Conservation (phyloP, 2,329 filamentous ascomycete genomes). For the Aspergillus sp. region DNA sequence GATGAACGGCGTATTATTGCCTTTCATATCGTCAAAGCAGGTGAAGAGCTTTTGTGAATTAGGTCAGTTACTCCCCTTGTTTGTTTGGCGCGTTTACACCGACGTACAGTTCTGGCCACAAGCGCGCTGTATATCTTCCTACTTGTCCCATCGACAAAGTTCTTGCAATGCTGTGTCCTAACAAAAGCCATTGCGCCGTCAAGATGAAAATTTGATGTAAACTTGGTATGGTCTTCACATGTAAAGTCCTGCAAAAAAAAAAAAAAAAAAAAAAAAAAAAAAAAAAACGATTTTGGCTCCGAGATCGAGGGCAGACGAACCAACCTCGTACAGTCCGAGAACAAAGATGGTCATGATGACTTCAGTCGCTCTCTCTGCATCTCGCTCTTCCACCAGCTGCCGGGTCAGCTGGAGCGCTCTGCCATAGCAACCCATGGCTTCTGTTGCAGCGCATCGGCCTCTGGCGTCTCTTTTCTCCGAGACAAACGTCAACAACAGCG, state of each 20-base stretch:
- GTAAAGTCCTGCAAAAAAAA: constrained; percentile 3
- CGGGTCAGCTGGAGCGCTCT: constrained; percentile 12
- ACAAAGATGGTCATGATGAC: constrained; percentile 12
- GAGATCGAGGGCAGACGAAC: background rate
- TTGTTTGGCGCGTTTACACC: background rate
- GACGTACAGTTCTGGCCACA: constrained; percentile 10
- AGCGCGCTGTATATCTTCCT: constrained; percentile 11
- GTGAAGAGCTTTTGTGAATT: constrained; percentile 4
- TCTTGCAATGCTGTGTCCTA: background rate
- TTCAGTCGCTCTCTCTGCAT: background rate
- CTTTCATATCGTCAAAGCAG: constrained; percentile 9
- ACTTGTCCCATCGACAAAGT: constrained; percentile 6
- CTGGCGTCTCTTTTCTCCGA: background rate
- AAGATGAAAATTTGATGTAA: constrained; percentile 9
- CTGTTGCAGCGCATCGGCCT: background rate
- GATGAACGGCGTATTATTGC: background rate
- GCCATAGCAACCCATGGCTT: constrained; percentile 11
- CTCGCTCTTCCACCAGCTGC: constrained; percentile 6
- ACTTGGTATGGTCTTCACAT: constrained; percentile 4
- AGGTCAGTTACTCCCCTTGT: background rate
- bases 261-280: background rate
- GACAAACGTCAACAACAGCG: constrained; percentile 8
- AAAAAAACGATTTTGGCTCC: background rate
- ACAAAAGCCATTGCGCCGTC: constrained; percentile 14
- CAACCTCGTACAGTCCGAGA: constrained; percentile 15